phyloP scores from a whole-genome alignment of 2,329 filamentous ascomycete species.

The Juglanconis juglandina region DNA sequence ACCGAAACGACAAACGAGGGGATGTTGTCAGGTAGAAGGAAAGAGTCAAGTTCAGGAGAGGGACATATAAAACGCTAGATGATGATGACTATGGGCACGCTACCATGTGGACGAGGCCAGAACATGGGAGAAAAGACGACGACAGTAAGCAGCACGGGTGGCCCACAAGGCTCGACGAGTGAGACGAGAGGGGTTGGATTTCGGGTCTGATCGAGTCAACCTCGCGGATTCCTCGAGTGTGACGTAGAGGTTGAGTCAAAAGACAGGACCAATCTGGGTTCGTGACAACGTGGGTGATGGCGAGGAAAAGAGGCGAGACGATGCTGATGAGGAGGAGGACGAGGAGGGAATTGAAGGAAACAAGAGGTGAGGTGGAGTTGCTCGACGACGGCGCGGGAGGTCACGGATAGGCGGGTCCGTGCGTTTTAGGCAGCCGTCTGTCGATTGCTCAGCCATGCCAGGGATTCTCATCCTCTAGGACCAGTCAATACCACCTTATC shows the following conservation, averaged over 20 bases:
- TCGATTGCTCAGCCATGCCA: neutral
- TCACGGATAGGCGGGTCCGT: neutral
- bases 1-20: neutral
- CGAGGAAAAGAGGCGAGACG: neutral
- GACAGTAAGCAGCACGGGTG: conserved; percentile 6
- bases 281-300: neutral
- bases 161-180: neutral
- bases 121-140: conserved; percentile 1
- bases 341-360: neutral
- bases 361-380: neutral
- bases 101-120: neutral
- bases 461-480: neutral
- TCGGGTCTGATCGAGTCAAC: conserved; percentile 2
- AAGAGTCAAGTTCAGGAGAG: neutral
- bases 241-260: neutral
- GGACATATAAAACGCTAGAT: conserved; percentile 7
- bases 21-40: neutral
- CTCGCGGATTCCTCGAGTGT: neutral
- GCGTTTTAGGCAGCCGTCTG: conserved; percentile 7
- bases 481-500: neutral
- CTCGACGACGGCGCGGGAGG: neutral
- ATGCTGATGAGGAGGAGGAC: neutral
- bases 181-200: neutral
- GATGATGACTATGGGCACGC: conserved; percentile 4
- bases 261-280: neutral